A percentile compares a stretch with the other conserved stretches of the same genome.
Conservation (phyloP, 139 green algal genomes). For the Coccomyxa sp. region DNA sequence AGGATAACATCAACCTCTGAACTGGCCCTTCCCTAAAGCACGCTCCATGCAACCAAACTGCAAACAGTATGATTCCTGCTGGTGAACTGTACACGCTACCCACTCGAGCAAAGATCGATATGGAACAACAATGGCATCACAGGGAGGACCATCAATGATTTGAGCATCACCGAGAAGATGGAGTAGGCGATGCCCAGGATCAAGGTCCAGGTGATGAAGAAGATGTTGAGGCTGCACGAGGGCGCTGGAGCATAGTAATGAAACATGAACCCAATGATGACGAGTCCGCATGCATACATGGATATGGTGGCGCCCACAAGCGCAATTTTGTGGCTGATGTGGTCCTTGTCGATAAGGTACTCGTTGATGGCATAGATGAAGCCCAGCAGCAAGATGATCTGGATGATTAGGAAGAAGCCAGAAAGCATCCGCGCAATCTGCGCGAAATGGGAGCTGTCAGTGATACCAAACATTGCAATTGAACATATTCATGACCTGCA, state of each 20-base stretch:
- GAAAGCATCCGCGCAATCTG: constrained; percentile 49
- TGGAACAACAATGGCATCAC: too few relatives aligned
- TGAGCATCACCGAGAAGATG: constrained; percentile 35
- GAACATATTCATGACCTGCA: too few relatives aligned
- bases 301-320: constrained; percentile 10
- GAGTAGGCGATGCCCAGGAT: constrained; percentile 54
- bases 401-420: constrained; percentile 74
- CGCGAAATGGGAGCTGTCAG: background rate
- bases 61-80: too few relatives aligned
- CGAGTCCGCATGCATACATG: constrained; percentile 41
- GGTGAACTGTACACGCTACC: too few relatives aligned
- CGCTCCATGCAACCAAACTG: too few relatives aligned
- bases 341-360: constrained; percentile 16
- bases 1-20: background rate
- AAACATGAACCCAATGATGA: constrained; percentile 60
- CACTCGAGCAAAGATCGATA: too few relatives aligned
- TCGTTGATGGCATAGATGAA: constrained; percentile 54
- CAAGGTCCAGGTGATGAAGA: constrained; percentile 76
- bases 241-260: constrained; percentile 56
- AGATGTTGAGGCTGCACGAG: constrained; percentile 73
- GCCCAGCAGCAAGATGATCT: constrained; percentile 73
- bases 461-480: background rate
- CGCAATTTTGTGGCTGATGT: background rate
- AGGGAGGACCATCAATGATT: too few relatives aligned
- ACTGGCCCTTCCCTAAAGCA: too few relatives aligned